phyloP scores from a whole-genome alignment of 495 filamentous ascomycete genomes.

The Xylaria flabelliformis region DNA sequence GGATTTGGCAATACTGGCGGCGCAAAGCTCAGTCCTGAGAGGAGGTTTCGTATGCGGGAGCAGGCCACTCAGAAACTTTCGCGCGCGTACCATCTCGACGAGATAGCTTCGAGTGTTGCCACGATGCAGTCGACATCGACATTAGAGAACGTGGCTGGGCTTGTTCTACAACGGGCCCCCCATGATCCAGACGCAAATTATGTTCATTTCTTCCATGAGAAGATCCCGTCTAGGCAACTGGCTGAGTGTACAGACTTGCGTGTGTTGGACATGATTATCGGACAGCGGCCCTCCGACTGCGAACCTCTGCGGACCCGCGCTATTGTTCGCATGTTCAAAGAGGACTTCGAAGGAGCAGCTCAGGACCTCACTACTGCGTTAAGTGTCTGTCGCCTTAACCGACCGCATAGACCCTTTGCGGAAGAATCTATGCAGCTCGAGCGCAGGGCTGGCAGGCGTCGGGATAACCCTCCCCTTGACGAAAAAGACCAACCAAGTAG shows the following conservation, averaged over 20 bases:
- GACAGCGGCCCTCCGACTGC: constrained; percentile 63
- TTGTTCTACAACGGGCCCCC: constrained; percentile 70
- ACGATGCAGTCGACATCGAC: constrained; percentile 83
- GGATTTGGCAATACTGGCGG: constrained; percentile 63
- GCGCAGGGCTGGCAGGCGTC: constrained; percentile 48
- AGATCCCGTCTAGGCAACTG: constrained; percentile 78
- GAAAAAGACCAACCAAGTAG: constrained; percentile 76
- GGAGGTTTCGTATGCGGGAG: constrained; percentile 77
- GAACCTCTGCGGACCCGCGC: constrained; percentile 74
- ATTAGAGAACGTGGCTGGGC: constrained; percentile 76
- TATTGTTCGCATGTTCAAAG: constrained; percentile 75
- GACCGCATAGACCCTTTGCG: constrained; percentile 49
- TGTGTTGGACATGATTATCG: constrained; percentile 69
- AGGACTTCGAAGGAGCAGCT: constrained; percentile 70
- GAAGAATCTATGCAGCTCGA: constrained; percentile 48
- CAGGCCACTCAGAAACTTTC: constrained; percentile 76
- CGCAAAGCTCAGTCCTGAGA: constrained; percentile 72
- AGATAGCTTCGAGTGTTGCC: constrained; percentile 80
- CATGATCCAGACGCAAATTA: constrained; percentile 75
- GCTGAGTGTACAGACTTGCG: constrained; percentile 72
- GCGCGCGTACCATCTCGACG: constrained; percentile 76
- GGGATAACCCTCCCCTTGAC: constrained; percentile 62
- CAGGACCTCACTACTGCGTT: constrained; percentile 71
- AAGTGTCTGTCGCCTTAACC: constrained; percentile 60
- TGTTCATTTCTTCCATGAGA: constrained; percentile 88